Evolutionary conservation across 495 filamentous ascomycete species (phyloP), one percentile per base, ranked within the genome.

Genomic region (Penicillium daleae): DNA sequence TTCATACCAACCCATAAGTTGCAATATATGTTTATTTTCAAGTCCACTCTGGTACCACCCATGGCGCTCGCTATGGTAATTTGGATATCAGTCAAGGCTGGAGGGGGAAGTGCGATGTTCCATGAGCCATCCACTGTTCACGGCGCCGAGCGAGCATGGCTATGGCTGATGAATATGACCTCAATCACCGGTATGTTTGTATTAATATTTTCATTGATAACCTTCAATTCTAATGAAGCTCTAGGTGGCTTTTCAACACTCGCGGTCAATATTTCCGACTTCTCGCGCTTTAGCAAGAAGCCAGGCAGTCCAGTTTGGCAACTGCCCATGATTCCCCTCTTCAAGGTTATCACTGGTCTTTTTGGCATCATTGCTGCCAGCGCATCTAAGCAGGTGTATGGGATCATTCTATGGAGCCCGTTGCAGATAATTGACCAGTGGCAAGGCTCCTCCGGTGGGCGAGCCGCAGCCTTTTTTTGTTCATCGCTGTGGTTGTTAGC

Each of bases 391-490:
- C 69, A 73, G 6, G 76, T 84, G 40, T 87, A 83, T 64, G 83
- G 80, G 55, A 69, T 71, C 0, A 74, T 83, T 40, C 64, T 80
- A 31, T 87, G 84, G 84, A 82, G 85, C 65, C 85, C 83, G 1
- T 73, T 85, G 10, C 74, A 76, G 10, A 76, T 86, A 42, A 75
- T 84, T 62, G 67, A 67, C 9, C 66, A 81, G 22, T 85, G 83
- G 83, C 31, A 54, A 26, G 75, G 71, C 15, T 74, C 74, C 9
- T 44, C 72, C 13, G 71, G 76, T 39, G 79, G 82, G 15, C 76
- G 84, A 46, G 80, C 82, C 21, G 82, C 81, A 24, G 80, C 83
- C 40, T 86, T 86, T 74, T 88, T 87, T 66, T 79, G 77, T n/a
- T 64, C 62, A 4, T 6, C 32, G 12, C 13, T 37, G n/a, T 56